Evolutionary conservation across 2,329 filamentous ascomycete genomes (phyloP).

Genomic region (Claviceps quebecensis): DNA sequence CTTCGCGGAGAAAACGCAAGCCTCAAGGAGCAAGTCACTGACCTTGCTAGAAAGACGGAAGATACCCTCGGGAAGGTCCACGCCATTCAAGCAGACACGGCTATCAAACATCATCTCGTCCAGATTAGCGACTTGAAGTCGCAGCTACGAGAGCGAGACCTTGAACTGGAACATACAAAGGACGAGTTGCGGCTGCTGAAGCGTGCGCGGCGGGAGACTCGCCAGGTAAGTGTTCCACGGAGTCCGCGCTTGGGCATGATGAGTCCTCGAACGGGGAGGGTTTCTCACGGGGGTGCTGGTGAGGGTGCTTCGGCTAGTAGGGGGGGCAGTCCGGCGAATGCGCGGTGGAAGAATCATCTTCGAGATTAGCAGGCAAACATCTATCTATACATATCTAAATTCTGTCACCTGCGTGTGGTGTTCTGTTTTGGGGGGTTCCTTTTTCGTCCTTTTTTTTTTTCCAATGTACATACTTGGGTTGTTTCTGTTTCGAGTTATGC

Average conservation of each 20-base stretch:
- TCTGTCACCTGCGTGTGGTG: background rate
- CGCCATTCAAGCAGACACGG: conserved; percentile 26
- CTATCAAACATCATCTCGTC: conserved; percentile 20
- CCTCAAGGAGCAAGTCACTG: conserved; percentile 27
- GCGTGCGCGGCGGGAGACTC: conserved; percentile 39
- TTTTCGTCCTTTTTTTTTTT: background rate
- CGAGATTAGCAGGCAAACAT: conserved; percentile 18
- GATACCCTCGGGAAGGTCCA: conserved; percentile 35
- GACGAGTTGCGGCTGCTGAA: conserved; percentile 35
- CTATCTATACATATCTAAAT: background rate
- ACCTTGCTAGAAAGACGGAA: conserved; percentile 27
- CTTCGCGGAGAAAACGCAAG: conserved; percentile 32
- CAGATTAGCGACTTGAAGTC: conserved; percentile 27
- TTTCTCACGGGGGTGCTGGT: conserved; percentile 5
- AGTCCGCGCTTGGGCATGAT: conserved; percentile 41
- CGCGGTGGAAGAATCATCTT: conserved; percentile 22
- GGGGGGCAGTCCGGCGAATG: conserved; percentile 35
- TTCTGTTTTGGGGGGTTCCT: too few relatives aligned
- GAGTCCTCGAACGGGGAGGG: conserved; percentile 29
- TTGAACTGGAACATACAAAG: conserved; percentile 31
- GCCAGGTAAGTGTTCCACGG: conserved; percentile 41
- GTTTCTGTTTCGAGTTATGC: too few relatives aligned
- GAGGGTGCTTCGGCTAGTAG: conserved; percentile 27
- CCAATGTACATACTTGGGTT: too few relatives aligned
- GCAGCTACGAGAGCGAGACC: conserved; percentile 35